A percentile compares a stretch with the other conserved stretches of the same genome.
Conservation (phyloP, 495 filamentous ascomycete genomes). For the Rusavskia elegans region DNA sequence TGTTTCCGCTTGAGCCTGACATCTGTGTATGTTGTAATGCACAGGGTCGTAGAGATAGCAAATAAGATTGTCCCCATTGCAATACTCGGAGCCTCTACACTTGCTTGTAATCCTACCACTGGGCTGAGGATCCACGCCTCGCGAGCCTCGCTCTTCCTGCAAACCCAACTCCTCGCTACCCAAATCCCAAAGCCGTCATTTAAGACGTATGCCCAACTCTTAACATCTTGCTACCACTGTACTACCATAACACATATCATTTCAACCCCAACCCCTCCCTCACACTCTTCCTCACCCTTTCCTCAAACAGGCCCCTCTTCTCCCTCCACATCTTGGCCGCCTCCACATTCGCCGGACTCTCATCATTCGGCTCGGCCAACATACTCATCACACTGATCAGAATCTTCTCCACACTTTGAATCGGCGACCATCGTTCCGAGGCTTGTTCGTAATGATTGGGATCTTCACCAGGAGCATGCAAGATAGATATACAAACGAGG, state of each 20-base stretch:
- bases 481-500: slow-evolving; percentile 90
- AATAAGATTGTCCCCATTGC: too few relatives aligned
- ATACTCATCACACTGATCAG: slow-evolving; percentile 96
- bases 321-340: slow-evolving; percentile 99
- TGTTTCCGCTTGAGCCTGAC: too few relatives aligned
- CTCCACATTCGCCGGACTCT: slow-evolving; percentile 95
- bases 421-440: slow-evolving; percentile 86
- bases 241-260: not conserved
- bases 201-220: too few relatives aligned
- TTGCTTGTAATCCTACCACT: too few relatives aligned
- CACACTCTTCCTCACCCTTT: slow-evolving; percentile 67
- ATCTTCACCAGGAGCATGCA: slow-evolving; percentile 96
- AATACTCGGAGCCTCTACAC: too few relatives aligned
- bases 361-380: slow-evolving; percentile 96
- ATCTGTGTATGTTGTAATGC: too few relatives aligned
- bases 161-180: too few relatives aligned
- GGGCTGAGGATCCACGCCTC: too few relatives aligned
- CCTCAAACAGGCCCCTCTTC: slow-evolving; percentile 67
- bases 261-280: slow-evolving; percentile 43
- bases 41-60: too few relatives aligned
- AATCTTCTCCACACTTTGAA: slow-evolving; percentile 97
- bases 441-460: slow-evolving; percentile 98
- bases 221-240: not conserved
- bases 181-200: too few relatives aligned
- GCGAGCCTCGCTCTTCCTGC: too few relatives aligned